Evolutionary conservation across 2,329 filamentous ascomycete genomes (phyloP), one percentile per base, ranked within the genome.

Genomic region (Penicillium sp.): DNA sequence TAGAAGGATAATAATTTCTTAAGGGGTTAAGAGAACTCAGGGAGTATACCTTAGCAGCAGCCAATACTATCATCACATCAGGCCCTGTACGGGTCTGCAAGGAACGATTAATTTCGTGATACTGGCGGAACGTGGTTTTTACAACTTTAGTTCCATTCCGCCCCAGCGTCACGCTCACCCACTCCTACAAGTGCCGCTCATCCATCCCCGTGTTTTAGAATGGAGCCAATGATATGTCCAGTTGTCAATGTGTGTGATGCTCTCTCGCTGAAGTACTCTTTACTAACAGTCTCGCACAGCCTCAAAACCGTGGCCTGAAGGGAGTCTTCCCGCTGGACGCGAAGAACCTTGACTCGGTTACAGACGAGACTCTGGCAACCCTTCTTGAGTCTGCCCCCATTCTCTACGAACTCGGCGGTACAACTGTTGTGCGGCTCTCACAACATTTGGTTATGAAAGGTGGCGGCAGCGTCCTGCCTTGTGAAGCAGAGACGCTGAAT

Each of bases 401-500:
- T 14, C 36, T 56, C 11, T 38, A 57, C 17, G 0, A 44, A 2
- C 41, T 57, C 29, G 42, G 49, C 21, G 13, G 25, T 41, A 58
- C 45, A 17, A 57, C 35, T 10, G 48, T 58, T 18, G 50, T 58
- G 13, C 55, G 55, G 13, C 32, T 60, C 8, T 58, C 55, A 3
- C 35, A 45, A 11, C 21, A 23, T 23, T 23, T 23, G 21, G 21
- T 23, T 11, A 23, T 23, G 21, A 23, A 23, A 23, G 21, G 21
- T 23, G 21, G 19, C 23, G 36, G 40, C 2, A 45, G 39, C 39
- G 42, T 58, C 9, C 30, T 59, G 6, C 29, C 50, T 15, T 44
- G 45, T 36, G 56, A 59, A 44, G 51, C 51, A 16, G 28, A 51
- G 17, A 38, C 42, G 8, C 50, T 59, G 10, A 26, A 41, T 15